phyloP scores from a whole-genome alignment of 2,329 filamentous ascomycete genomes.

The Bipolaris bicolor region DNA sequence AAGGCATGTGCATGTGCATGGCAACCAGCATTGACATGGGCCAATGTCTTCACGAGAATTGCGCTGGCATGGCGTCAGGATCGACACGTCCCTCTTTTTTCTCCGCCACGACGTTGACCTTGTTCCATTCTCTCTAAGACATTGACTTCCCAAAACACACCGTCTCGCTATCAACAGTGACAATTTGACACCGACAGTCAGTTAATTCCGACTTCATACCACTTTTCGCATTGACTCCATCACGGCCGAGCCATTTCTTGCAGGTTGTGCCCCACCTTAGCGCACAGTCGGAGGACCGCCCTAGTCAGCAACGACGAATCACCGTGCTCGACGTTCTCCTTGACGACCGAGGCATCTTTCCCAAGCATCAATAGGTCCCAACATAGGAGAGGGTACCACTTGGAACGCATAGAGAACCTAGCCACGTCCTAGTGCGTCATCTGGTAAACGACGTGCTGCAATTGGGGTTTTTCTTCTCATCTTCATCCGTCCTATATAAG shows the following conservation, averaged over 20 bases:
- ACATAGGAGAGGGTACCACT: conserved; percentile 10
- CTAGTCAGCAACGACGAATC: conserved; percentile 21
- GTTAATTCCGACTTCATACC: too few relatives aligned
- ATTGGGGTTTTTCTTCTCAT: not conserved
- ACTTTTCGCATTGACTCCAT: not conserved
- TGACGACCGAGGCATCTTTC: conserved; percentile 31
- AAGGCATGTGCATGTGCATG: too few relatives aligned
- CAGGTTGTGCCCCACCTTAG: not conserved
- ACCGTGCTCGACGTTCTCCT: conserved; percentile 10
- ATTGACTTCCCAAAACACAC: not conserved
- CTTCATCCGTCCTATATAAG: conserved; percentile 12
- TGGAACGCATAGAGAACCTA: conserved; percentile 15
- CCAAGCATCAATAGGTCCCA: conserved; percentile 15
- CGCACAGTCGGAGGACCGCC: conserved; percentile 1
- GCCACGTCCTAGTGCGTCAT: conserved; percentile 20
- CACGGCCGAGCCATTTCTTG: not conserved
- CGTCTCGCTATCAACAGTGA: not conserved
- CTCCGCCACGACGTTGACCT: not conserved
- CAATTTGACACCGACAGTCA: too few relatives aligned
- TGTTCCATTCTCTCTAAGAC: not conserved
- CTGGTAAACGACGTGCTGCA: conserved; percentile 14
- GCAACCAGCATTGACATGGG: too few relatives aligned
- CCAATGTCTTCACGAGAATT: not conserved
- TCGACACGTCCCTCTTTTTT: not conserved
- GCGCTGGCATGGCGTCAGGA: not conserved